Conservation (phyloP, 805 yeast species). For the Yamadazyma tumulicola region DNA sequence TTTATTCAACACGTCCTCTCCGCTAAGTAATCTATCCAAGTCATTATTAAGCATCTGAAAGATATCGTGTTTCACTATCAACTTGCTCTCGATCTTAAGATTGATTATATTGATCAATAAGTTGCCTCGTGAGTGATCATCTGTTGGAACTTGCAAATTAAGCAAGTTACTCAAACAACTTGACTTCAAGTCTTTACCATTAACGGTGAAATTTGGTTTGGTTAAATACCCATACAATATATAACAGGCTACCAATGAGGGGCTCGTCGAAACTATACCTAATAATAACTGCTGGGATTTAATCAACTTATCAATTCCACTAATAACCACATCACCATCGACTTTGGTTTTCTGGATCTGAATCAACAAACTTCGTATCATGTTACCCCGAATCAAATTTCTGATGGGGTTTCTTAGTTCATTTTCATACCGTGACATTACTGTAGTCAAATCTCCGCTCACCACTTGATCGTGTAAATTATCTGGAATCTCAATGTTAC, state of each 20-base stretch:
- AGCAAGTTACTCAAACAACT: slow-evolving; percentile 57
- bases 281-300: slow-evolving; percentile 93
- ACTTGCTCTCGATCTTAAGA: slow-evolving; percentile 13
- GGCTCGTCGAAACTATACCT: slow-evolving; percentile 86
- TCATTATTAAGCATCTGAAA: slow-evolving; percentile 11
- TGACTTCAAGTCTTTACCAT: slow-evolving; percentile 31
- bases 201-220: slow-evolving; percentile 24
- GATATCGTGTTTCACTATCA: slow-evolving; percentile 8
- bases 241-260: slow-evolving; percentile 61
- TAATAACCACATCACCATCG: slow-evolving; percentile 86
- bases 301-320: slow-evolving; percentile 84
- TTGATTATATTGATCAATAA: slow-evolving; percentile 16
- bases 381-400: slow-evolving; percentile 62
- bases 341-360: slow-evolving; percentile 96
- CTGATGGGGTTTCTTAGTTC: slow-evolving; percentile 70
- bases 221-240: slow-evolving; percentile 40
- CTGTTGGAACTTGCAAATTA: slow-evolving; percentile 30
- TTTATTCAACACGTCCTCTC: slow-evolving; percentile 10
- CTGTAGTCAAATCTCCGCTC: slow-evolving; percentile 74
- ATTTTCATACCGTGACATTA: slow-evolving; percentile 76
- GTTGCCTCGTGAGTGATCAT: slow-evolving; percentile 12
- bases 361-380: slow-evolving; percentile 73
- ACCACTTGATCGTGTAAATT: slow-evolving; percentile 49
- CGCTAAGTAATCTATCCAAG: slow-evolving; percentile 10
- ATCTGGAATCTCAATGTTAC: slow-evolving; percentile 16